Evolutionary conservation across 1,284 basidiomycete species (phyloP).

Genomic region (Malassezia furfur): DNA sequence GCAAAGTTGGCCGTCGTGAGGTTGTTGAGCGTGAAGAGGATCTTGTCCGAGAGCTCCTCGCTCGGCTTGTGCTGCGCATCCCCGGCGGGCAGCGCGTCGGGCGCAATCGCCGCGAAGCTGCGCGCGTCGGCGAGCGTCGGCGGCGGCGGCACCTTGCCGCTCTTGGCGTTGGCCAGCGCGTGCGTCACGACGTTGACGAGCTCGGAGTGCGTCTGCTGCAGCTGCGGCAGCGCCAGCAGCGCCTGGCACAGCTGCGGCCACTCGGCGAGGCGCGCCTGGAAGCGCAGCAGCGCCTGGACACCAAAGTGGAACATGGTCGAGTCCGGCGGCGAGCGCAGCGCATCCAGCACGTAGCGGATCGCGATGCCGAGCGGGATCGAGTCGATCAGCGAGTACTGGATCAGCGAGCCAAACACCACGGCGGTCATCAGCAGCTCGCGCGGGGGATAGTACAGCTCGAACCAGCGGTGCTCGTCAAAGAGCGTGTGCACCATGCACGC

Average conservation of each 20-base stretch:
- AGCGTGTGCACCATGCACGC: conserved; percentile 98
- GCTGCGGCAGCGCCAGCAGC: conserved; percentile 73
- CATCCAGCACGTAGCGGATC: conserved; percentile 91
- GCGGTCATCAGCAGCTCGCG: conserved; percentile 93
- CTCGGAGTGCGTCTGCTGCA: conserved; percentile 77
- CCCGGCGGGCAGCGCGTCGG: conserved; percentile 49
- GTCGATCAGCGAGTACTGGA: conserved; percentile 86
- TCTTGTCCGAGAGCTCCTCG: conserved; percentile 81
- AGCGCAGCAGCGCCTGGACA: conserved; percentile 75
- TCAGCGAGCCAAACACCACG: conserved; percentile 88
- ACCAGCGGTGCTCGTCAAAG: conserved; percentile 99
- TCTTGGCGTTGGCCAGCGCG: conserved; percentile 24
- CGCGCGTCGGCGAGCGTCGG: conserved; percentile 3
- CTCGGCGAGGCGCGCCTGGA: conserved; percentile 77
- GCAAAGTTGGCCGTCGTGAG: conserved; percentile 89
- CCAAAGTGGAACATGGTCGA: conserved; percentile 95
- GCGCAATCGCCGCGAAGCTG: conserved; percentile 24
- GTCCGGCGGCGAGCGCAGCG: conserved; percentile 64
- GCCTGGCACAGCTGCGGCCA: conserved; percentile 90
- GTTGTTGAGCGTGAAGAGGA: conserved; percentile 97
- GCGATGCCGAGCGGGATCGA: conserved; percentile 92
- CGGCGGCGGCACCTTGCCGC: conserved; percentile 2
- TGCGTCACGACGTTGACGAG: conserved; percentile 51
- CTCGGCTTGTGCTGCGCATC: conserved; percentile 55
- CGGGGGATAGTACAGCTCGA: conserved; percentile 81